Percentiles rank a stretch among this genome's conserved stretches.
phyloP scores from a whole-genome alignment of 2,329 filamentous ascomycete genomes.

The Exophiala spinifera region DNA sequence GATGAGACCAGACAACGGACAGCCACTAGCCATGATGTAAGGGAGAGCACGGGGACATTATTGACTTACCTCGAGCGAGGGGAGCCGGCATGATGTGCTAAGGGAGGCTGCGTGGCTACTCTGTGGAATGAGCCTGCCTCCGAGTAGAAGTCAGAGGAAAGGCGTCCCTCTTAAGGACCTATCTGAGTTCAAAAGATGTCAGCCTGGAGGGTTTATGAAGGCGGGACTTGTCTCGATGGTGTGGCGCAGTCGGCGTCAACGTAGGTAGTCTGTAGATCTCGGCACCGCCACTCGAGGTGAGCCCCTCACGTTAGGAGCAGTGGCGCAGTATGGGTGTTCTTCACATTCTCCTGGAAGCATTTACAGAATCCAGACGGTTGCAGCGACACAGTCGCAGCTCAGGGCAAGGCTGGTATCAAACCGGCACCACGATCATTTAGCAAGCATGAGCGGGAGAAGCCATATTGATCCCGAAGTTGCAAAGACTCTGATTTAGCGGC shows the following conservation, averaged over 20 bases:
- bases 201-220: slow-evolving; percentile 13
- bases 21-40: slow-evolving; percentile 29
- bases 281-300: not conserved
- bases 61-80: slow-evolving; percentile 45
- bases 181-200: slow-evolving; percentile 12
- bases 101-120: not conserved
- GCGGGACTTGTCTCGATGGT: not conserved
- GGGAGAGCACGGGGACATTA: slow-evolving; percentile 14
- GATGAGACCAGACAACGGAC: not conserved
- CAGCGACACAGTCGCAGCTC: too few species aligned
- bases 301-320: not conserved
- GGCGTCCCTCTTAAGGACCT: not conserved
- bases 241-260: slow-evolving; percentile 13
- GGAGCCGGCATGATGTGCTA: slow-evolving; percentile 43
- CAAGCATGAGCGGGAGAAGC: too few species aligned
- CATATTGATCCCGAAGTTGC: too few species aligned
- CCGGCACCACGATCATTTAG: too few species aligned
- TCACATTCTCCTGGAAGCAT: not conserved
- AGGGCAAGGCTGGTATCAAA: too few species aligned
- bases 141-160: not conserved
- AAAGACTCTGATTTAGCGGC: too few species aligned
- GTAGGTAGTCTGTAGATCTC: not conserved
- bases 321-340: not conserved
- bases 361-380: not conserved
- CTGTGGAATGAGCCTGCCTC: not conserved